Conservation (phyloP, 305 asterid genomes). For the Fraxinus baroniana region DNA sequence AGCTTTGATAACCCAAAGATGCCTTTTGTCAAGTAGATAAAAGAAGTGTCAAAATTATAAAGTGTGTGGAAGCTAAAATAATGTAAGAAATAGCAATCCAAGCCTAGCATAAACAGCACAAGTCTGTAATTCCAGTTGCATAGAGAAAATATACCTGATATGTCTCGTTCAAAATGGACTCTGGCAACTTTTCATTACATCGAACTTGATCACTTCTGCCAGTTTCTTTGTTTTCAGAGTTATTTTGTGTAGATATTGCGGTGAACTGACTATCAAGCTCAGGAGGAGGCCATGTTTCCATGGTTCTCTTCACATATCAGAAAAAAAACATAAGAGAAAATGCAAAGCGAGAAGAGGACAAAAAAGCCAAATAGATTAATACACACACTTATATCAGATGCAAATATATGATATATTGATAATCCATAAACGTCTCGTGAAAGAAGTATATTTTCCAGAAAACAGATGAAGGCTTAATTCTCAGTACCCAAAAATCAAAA, state of each 20-base stretch:
- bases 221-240: conserved; percentile 21
- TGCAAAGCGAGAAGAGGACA: background rate
- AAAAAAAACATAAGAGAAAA: background rate
- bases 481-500: background rate
- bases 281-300: conserved; percentile 20
- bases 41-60: conserved; percentile 12
- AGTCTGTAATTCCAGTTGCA: conserved; percentile 19
- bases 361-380: background rate
- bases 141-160: conserved; percentile 15
- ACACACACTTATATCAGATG: background rate
- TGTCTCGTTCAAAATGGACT: conserved; percentile 18
- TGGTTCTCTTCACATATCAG: background rate
- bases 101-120: background rate
- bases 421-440: background rate
- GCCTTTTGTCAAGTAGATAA: conserved; percentile 24
- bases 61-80: conserved; percentile 1
- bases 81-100: background rate
- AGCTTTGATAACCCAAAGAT: conserved; percentile 27
- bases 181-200: conserved; percentile 19
- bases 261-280: conserved; percentile 17
- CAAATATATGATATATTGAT: background rate
- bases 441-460: background rate
- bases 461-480: conserved; percentile 2
- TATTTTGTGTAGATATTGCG: conserved; percentile 3
- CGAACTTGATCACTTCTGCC: conserved; percentile 16